phyloP scores from a whole-genome alignment of 1,284 basidiomycete genomes.

The Malassezia furfur region DNA sequence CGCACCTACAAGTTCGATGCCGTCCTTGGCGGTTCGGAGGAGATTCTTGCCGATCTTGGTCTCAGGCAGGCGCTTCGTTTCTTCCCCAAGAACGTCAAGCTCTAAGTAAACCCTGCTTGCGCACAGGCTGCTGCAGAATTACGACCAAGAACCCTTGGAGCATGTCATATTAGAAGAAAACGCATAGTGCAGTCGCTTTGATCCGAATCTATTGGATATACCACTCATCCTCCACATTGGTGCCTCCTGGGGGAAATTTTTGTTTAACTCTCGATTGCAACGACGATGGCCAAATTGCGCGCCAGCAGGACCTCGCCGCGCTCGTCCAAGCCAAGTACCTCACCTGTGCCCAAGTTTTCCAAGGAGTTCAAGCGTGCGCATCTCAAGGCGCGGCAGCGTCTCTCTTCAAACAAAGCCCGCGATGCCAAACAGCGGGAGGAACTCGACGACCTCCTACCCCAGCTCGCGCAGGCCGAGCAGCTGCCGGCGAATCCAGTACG shows the following conservation, averaged over 20 bases:
- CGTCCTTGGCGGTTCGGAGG: conserved; percentile 46
- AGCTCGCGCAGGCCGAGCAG: background rate
- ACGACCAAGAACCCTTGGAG: background rate
- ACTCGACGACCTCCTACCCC: background rate
- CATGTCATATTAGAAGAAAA: too few relatives aligned
- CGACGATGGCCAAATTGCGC: too few relatives aligned
- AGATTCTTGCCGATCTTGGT: conserved; percentile 54
- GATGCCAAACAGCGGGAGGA: conserved; percentile 4
- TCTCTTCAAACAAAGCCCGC: background rate
- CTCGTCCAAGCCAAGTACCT: too few relatives aligned
- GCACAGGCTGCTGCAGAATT: background rate
- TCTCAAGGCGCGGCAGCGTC: background rate
- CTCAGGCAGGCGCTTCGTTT: conserved; percentile 51
- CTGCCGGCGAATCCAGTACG: background rate
- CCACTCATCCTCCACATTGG: too few relatives aligned
- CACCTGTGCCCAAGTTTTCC: background rate
- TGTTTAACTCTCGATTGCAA: too few relatives aligned
- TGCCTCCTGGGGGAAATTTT: too few relatives aligned
- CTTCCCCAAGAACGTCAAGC: conserved; percentile 40
- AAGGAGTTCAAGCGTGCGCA: background rate
- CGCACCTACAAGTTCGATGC: conserved; percentile 65
- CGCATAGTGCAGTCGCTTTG: background rate
- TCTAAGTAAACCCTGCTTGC: conserved; percentile 12
- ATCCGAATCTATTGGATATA: too few relatives aligned
- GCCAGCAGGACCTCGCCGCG: too few relatives aligned